These are phyloP conservation scores for Grosmannia penicillata DNA, from an alignment of 2,329 filamentous ascomycete species.

Conservation along the genomic window DNA sequence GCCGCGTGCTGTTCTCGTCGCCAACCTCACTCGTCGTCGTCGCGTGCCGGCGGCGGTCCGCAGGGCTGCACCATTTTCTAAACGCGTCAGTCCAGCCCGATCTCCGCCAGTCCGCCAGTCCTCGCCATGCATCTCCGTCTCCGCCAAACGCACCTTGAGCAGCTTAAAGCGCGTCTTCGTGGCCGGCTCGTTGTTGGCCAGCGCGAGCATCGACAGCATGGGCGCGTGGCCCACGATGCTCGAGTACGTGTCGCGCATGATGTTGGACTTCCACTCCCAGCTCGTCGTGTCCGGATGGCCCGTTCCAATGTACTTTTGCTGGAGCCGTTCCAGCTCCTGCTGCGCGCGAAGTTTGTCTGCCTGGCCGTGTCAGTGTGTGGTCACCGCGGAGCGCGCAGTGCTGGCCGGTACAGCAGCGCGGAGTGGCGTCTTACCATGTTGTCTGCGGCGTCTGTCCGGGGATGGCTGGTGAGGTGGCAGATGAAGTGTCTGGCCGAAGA, in stretches of 20 bases:
- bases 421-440: too few species aligned
- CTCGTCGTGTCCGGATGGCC: slow-evolving; percentile 93
- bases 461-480: too few species aligned
- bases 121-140: not conserved
- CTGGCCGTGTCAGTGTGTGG: slow-evolving; percentile 23
- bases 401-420: too few species aligned
- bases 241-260: slow-evolving; percentile 82
- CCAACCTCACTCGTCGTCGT: not conserved
- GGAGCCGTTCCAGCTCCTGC: slow-evolving; percentile 92
- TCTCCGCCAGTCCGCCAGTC: not conserved
- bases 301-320: slow-evolving; percentile 90
- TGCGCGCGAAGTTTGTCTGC: slow-evolving; percentile 96
- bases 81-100: too few species aligned
- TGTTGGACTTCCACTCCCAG: slow-evolving; percentile 95
- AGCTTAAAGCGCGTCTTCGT: slow-evolving; percentile 67
- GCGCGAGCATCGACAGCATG: slow-evolving; percentile 73
- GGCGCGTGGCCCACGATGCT: slow-evolving; percentile 83
- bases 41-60: not conserved
- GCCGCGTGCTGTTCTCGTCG: too few species aligned
- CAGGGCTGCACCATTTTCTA: slow-evolving; percentile 1
- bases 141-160: slow-evolving; percentile 43
- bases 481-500: too few species aligned
- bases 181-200: slow-evolving; percentile 74
- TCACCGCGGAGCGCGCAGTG: too few species aligned
- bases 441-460: too few species aligned